phyloP scores from a whole-genome alignment of 495 filamentous ascomycete genomes.

The Xylaria telfairii region DNA sequence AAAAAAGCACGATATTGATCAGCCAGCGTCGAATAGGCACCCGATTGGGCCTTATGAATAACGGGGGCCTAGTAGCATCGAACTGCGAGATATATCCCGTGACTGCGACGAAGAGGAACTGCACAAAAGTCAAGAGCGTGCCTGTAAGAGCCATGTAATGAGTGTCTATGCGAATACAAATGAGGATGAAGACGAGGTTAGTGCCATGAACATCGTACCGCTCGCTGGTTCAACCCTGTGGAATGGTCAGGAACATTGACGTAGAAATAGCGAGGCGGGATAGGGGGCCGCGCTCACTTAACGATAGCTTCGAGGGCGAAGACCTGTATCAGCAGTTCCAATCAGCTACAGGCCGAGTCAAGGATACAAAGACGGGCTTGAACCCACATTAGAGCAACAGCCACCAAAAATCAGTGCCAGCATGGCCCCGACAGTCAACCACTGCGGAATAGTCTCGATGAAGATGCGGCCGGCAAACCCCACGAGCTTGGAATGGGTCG shows the following conservation, averaged over 20 bases:
- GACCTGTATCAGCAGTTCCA: constrained; percentile 58
- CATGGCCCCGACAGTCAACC: constrained; percentile 73
- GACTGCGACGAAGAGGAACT: constrained; percentile 84
- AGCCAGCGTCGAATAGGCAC: constrained; percentile 87
- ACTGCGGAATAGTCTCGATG: constrained; percentile 68
- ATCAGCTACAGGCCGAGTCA: constrained; percentile 24
- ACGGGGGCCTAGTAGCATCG: constrained; percentile 61
- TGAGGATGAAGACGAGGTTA: constrained; percentile 3
- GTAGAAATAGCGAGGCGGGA: constrained; percentile 25
- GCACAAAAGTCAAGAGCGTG: constrained; percentile 89
- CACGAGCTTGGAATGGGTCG: constrained; percentile 59
- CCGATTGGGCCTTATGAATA: constrained; percentile 75
- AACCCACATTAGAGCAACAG: constrained; percentile 90
- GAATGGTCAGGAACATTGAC: constrained; percentile 33
- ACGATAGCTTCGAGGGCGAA: constrained; percentile 96
- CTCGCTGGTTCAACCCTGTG: constrained; percentile 65
- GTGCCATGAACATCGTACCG: constrained; percentile 47
- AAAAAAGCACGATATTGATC: constrained; percentile 88
- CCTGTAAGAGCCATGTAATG: constrained; percentile 53
- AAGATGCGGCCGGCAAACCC: constrained; percentile 60
- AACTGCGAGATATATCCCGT: constrained; percentile 78
- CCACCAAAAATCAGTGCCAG: constrained; percentile 93
- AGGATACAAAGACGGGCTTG: constrained; percentile 14
- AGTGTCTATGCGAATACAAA: constrained; percentile 23
- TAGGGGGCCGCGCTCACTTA: constrained; percentile 64